Conservation (phyloP, 2,329 filamentous ascomycete genomes). For the Clathrospora elynae region DNA sequence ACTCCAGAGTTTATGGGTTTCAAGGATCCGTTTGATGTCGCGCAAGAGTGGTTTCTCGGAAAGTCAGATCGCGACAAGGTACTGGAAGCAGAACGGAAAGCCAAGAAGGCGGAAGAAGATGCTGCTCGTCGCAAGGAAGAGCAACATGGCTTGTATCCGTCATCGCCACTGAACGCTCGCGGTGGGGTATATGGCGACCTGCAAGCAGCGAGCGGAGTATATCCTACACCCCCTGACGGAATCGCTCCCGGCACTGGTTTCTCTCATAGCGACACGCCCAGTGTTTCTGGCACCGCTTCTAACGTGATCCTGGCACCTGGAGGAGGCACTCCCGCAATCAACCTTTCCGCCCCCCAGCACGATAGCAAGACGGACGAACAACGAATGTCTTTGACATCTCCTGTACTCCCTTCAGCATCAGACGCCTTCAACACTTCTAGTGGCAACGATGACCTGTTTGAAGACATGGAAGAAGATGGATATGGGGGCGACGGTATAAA, state of each 20-base stretch:
- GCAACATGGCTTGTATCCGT: slow-evolving; percentile 33
- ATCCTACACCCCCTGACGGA: slow-evolving; percentile 50
- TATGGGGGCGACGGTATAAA: slow-evolving; percentile 78
- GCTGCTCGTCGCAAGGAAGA: slow-evolving; percentile 47
- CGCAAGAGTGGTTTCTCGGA: slow-evolving; percentile 46
- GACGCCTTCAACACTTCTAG: slow-evolving; percentile 32
- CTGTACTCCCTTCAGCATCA: slow-evolving; percentile 23
- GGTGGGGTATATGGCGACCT: slow-evolving; percentile 44
- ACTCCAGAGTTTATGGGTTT: slow-evolving; percentile 39
- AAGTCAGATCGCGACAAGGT: slow-evolving; percentile 44
- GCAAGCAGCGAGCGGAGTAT: slow-evolving; percentile 46
- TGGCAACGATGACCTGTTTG: slow-evolving; percentile 63
- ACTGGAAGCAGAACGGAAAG: slow-evolving; percentile 47
- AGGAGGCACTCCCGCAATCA: slow-evolving; percentile 41
- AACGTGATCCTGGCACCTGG: slow-evolving; percentile 38
- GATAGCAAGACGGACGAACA: slow-evolving; percentile 21
- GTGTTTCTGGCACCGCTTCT: slow-evolving; percentile 29
- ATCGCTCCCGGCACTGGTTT: slow-evolving; percentile 37
- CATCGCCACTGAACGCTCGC: slow-evolving; percentile 47
- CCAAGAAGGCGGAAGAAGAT: slow-evolving; percentile 55
- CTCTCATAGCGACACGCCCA: slow-evolving; percentile 38
- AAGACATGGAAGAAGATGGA: slow-evolving; percentile 69
- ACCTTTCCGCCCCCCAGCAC: slow-evolving; percentile 39
- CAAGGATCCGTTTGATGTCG: slow-evolving; percentile 42
- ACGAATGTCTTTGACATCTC: slow-evolving; percentile 32